A percentile compares a stretch with the other conserved stretches of the same genome.
These are phyloP conservation scores for Anthostomella pinea DNA, from an alignment of 2,329 filamentous ascomycete genomes.

Conservation along the genomic window DNA sequence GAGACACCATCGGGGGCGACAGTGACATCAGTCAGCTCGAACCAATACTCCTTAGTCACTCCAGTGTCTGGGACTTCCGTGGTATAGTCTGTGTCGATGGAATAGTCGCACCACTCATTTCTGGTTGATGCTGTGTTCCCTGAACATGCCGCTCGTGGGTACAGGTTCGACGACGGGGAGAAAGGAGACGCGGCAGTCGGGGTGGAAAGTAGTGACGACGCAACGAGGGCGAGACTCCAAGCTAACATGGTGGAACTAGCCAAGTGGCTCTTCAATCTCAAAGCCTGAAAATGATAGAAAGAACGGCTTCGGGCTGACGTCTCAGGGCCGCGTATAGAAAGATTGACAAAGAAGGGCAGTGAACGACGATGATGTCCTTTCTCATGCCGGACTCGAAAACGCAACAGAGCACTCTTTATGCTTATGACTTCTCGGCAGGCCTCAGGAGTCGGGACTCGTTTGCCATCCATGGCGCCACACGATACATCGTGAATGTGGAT, in stretches of 20 bases:
- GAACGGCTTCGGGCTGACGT: no score
- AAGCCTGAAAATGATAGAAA: no score
- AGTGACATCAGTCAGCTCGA: constrained; percentile 32
- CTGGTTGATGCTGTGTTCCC: constrained; percentile 29
- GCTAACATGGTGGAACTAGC: not conserved
- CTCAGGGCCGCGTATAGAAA: no score
- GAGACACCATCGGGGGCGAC: constrained; percentile 39
- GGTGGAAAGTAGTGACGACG: not conserved
- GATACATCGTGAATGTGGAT: no score
- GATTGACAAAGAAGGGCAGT: no score
- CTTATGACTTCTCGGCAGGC: no score
- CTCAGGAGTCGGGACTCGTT: no score
- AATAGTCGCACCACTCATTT: constrained; percentile 17
- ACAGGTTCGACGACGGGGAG: not conserved
- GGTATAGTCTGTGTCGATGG: constrained; percentile 14
- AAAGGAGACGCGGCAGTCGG: not conserved
- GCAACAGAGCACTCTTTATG: no score
- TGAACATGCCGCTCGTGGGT: constrained; percentile 17
- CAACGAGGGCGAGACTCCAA: not conserved
- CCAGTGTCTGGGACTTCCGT: constrained; percentile 14
- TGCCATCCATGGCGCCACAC: no score
- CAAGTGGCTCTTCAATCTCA: constrained; percentile 2
- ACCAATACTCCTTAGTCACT: constrained; percentile 31
- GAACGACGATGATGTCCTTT: no score
- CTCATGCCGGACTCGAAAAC: no score